These are phyloP conservation scores for Cladophialophora carrionii DNA, from an alignment of 2,329 filamentous ascomycete species.

Conservation along the genomic window DNA sequence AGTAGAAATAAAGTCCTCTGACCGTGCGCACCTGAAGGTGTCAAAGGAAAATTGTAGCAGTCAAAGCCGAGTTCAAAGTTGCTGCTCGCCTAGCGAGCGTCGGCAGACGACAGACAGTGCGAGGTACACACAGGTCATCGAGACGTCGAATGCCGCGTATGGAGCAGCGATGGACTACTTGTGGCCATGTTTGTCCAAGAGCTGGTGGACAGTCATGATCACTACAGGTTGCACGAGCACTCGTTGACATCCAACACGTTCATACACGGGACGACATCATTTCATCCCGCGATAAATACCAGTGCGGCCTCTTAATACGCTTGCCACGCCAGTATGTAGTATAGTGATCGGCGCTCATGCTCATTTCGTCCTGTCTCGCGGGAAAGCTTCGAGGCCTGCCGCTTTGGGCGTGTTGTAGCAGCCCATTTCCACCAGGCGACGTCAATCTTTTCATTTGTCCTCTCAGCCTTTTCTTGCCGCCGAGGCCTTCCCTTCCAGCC, in stretches of 20 bases:
- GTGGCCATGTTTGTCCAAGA: neutral
- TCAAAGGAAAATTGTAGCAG: neutral
- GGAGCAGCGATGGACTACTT: neutral
- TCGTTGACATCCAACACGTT: neutral
- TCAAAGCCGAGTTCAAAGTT: neutral
- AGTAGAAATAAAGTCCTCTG: neutral
- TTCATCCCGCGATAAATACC: neutral
- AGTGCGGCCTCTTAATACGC: too few species aligned
- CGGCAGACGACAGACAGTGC: neutral
- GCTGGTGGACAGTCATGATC: neutral
- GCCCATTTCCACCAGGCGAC: conserved; percentile 8
- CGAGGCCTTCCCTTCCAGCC: conserved; percentile 19
- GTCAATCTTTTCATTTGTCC: conserved; percentile 1
- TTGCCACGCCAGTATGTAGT: neutral
- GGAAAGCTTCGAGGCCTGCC: neutral
- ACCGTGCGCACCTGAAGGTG: neutral
- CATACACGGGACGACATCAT: neutral
- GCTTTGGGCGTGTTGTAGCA: neutral
- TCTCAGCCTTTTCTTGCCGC: conserved; percentile 27
- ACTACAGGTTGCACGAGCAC: neutral
- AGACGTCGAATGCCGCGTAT: neutral
- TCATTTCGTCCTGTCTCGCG: neutral
- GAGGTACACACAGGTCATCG: neutral
- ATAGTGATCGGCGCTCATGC: neutral
- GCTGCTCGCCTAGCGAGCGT: neutral